Conservation (phyloP, 345 rosid genomes). For the Crucihimalaya himalaica region DNA sequence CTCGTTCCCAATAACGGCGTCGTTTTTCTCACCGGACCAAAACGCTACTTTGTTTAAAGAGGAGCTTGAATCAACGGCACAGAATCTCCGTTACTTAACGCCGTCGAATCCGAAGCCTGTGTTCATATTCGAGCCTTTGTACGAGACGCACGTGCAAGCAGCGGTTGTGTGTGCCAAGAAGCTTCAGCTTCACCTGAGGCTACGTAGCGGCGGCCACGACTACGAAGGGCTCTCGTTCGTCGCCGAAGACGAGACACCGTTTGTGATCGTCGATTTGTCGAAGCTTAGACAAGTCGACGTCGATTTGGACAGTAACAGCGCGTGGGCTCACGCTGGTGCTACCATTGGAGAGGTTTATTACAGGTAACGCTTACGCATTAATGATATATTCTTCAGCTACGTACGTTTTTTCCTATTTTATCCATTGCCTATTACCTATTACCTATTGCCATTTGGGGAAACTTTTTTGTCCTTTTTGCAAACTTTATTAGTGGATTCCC, state of each 20-base stretch:
- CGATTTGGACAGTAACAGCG: constrained; percentile 51
- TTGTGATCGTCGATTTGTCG: constrained; percentile 56
- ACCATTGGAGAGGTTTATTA: constrained; percentile 63
- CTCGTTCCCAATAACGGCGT: constrained; percentile 39
- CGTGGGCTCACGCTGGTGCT: constrained; percentile 84
- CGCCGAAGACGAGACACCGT: constrained; percentile 54
- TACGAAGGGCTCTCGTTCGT: constrained; percentile 70
- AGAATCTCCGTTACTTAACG: constrained; percentile 54
- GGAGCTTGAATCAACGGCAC: constrained; percentile 51
- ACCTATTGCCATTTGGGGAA: constrained; percentile 3
- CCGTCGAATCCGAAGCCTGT: constrained; percentile 62
- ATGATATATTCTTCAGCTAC: constrained; percentile 8
- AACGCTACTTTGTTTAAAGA: constrained; percentile 49
- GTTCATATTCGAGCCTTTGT: constrained; percentile 58
- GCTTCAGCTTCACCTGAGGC: constrained; percentile 49
- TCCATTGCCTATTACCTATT: background rate
- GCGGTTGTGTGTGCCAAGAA: constrained; percentile 60
- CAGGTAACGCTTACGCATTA: constrained; percentile 36
- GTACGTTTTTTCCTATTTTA: background rate
- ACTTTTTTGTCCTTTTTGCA: background rate
- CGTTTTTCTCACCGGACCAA: constrained; percentile 44
- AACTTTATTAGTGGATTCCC: constrained; percentile 1
- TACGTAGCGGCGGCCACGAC: constrained; percentile 80
- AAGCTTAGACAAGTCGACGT: constrained; percentile 57
- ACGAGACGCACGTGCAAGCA: constrained; percentile 70